A percentile compares a stretch with the other conserved stretches of the same genome.
Evolutionary conservation across 352 stramenopile species (phyloP).

Genomic region (Sclerospora graminicola): DNA sequence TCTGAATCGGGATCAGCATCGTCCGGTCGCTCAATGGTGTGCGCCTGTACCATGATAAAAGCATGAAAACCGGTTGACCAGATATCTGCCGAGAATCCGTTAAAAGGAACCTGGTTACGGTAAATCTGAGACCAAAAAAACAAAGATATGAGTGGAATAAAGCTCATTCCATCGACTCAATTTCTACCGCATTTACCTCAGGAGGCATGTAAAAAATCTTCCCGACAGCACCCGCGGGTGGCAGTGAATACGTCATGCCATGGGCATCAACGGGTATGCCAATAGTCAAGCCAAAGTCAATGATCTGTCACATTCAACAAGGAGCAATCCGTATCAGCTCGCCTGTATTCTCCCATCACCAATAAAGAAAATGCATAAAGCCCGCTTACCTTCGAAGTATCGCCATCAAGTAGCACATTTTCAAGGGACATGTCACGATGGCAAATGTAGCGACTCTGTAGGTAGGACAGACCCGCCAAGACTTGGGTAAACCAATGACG

Average conservation of each 20-base stretch:
- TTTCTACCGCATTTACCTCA: conserved; percentile 47
- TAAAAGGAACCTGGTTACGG: conserved; percentile 85
- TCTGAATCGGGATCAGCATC: conserved; percentile 77
- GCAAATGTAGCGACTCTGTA: conserved; percentile 80
- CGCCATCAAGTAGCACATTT: conserved; percentile 67
- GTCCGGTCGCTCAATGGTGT: conserved; percentile 77
- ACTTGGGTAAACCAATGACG: conserved; percentile 82
- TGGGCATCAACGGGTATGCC: conserved; percentile 75
- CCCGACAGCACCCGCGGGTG: conserved; percentile 65
- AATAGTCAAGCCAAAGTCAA: conserved; percentile 80
- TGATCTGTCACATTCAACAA: conserved; percentile 38
- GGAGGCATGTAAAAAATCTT: conserved; percentile 89
- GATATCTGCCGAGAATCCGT: conserved; percentile 88
- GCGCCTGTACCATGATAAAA: conserved; percentile 93
- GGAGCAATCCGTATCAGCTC: background rate
- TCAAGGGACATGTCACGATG: conserved; percentile 67
- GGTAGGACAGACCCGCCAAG: conserved; percentile 61
- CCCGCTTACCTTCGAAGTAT: conserved; percentile 60
- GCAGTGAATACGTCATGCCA: conserved; percentile 81
- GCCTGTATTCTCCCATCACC: background rate
- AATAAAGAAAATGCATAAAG: background rate
- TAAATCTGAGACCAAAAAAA: conserved; percentile 48
- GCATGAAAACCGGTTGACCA: conserved; percentile 92
- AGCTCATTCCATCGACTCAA: too few relatives aligned
- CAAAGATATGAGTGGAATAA: too few relatives aligned